Evolutionary conservation across 495 filamentous ascomycete genomes (phyloP).

Genomic region (Bryoglossum gracile): DNA sequence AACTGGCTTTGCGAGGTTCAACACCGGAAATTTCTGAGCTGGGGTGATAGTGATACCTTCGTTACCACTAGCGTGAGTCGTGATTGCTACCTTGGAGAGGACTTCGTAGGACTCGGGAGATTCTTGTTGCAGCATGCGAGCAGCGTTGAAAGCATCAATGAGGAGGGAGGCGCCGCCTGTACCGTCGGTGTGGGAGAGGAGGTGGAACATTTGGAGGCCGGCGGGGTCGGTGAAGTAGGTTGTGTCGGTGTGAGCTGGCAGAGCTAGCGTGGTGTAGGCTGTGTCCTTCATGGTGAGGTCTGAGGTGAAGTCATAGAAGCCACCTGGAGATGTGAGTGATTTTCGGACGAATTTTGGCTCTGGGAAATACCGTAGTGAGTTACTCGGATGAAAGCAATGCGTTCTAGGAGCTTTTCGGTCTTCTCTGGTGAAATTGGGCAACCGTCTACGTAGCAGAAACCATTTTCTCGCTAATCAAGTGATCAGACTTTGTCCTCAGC

Average conservation of each 20-base stretch:
- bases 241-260: slow-evolving; percentile 81
- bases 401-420: slow-evolving; percentile 64
- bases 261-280: slow-evolving; percentile 76
- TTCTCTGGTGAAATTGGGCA: slow-evolving; percentile 59
- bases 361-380: slow-evolving; percentile 69
- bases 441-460: slow-evolving; percentile 32
- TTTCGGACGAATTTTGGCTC: neutral
- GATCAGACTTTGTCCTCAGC: slow-evolving; percentile 12
- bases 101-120: slow-evolving; percentile 41
- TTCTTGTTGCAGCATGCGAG: slow-evolving; percentile 43
- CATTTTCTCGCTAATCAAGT: slow-evolving; percentile 29
- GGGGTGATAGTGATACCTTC: slow-evolving; percentile 72
- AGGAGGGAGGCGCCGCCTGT: slow-evolving; percentile 65
- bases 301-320: slow-evolving; percentile 91
- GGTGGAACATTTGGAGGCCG: slow-evolving; percentile 83
- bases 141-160: slow-evolving; percentile 76
- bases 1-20: slow-evolving; percentile 45
- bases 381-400: slow-evolving; percentile 71
- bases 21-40: slow-evolving; percentile 54
- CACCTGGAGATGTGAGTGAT: slow-evolving; percentile 39
- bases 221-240: slow-evolving; percentile 91
- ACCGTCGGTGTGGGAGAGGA: slow-evolving; percentile 67
- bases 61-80: slow-evolving; percentile 79
- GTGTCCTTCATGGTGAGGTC: slow-evolving; percentile 84
- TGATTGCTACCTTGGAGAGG: slow-evolving; percentile 46